A percentile compares a stretch with the other conserved stretches of the same genome.
Evolutionary conservation across 768 basidiomycete species (phyloP).

Genomic region (Lactarius vividus): DNA sequence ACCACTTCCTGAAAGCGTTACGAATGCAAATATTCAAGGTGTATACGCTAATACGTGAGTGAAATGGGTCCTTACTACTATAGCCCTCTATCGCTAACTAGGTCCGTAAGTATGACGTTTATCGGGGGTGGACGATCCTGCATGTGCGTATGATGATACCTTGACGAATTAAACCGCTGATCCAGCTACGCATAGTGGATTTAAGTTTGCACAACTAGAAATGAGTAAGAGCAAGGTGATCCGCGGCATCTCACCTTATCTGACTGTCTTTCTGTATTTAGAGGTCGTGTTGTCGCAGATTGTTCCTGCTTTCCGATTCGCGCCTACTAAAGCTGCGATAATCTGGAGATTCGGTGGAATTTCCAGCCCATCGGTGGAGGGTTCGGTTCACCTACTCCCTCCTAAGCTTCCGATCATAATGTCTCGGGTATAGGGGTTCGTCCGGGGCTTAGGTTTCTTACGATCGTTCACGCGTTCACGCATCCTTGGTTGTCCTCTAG

Average conservation of each 20-base stretch:
- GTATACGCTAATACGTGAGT: slow-evolving; percentile 29
- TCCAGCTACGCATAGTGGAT: slow-evolving; percentile 32
- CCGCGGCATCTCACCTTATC: neutral
- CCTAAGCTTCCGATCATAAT: neutral
- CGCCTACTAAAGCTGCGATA: neutral
- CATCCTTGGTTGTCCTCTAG: no score
- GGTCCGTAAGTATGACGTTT: neutral
- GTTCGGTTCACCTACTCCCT: neutral
- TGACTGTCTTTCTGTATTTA: neutral
- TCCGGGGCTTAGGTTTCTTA: no score
- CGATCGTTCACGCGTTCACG: no score
- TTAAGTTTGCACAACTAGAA: slow-evolving; percentile 42
- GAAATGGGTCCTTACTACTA: neutral
- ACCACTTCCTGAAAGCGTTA: slow-evolving; percentile 23
- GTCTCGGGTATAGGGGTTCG: neutral
- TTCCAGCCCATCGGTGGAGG: neutral
- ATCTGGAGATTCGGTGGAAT: neutral
- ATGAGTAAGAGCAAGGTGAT: slow-evolving; percentile 33
- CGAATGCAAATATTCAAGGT: slow-evolving; percentile 27
- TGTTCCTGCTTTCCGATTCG: neutral
- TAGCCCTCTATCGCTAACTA: slow-evolving; percentile 1
- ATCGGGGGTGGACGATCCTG: slow-evolving; percentile 4
- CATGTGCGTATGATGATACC: slow-evolving; percentile 6
- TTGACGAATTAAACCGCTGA: neutral
- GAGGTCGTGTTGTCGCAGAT: neutral